A percentile compares a stretch with the other conserved stretches of the same genome.
These are phyloP conservation scores for Lippia alba DNA, from an alignment of 305 asterid genomes.

Conservation along the genomic window DNA sequence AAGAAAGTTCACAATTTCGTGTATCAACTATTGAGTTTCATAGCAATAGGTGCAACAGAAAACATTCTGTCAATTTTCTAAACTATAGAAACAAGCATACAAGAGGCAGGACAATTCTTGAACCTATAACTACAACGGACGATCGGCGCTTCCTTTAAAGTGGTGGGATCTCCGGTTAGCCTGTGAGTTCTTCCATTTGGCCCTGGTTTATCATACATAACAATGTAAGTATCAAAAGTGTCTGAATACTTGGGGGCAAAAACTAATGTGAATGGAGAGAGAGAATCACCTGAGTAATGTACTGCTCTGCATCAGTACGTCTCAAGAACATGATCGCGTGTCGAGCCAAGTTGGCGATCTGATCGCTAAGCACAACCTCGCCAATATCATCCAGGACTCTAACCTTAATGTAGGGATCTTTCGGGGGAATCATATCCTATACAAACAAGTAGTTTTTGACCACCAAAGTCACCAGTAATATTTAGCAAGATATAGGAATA, in stretches of 20 bases:
- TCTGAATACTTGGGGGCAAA: conserved; percentile 4
- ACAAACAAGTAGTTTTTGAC: no score
- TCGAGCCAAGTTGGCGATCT: conserved; percentile 71
- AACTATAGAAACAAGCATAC: background rate
- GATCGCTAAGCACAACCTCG: conserved; percentile 74
- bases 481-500: no score
- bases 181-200: conserved; percentile 76
- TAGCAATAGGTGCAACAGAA: no score
- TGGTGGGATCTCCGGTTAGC: conserved; percentile 35
- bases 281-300: conserved; percentile 70
- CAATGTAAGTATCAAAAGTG: conserved; percentile 14
- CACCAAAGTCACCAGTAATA: no score
- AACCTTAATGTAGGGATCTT: conserved; percentile 94
- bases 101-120: no score
- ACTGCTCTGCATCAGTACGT: conserved; percentile 91
- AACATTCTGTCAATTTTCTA: background rate
- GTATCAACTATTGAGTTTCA: background rate
- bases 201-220: conserved; percentile 51
- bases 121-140: background rate
- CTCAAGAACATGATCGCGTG: conserved; percentile 89
- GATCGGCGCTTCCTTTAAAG: background rate
- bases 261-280: background rate
- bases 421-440: conserved; percentile 95
- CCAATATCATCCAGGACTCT: conserved; percentile 90
- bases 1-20: background rate